phyloP scores from a whole-genome alignment of 371 early-diverging fungal species.

The Nematocida parisii region DNA sequence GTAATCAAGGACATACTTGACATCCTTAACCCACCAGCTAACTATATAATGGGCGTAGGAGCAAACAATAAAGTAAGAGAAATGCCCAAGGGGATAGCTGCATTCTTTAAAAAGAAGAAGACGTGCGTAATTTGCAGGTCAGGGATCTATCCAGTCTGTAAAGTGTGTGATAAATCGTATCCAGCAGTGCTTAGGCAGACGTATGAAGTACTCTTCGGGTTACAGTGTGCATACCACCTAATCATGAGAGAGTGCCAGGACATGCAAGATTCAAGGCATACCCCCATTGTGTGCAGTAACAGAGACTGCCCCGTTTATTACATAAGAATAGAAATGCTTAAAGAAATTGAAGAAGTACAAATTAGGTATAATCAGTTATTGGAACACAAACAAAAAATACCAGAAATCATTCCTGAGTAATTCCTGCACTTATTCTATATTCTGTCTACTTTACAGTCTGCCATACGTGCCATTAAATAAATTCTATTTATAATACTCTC shows the following conservation, averaged over 20 bases:
- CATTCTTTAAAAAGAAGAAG: slow-evolving; percentile 81
- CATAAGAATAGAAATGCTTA: slow-evolving; percentile 93
- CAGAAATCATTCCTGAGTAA: neutral
- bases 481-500: too few relatives aligned
- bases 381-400: neutral
- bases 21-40: slow-evolving; percentile 79
- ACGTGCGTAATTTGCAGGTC: slow-evolving; percentile 89
- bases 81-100: slow-evolving; percentile 72
- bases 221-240: slow-evolving; percentile 77
- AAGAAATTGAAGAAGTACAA: slow-evolving; percentile 79
- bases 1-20: slow-evolving; percentile 84
- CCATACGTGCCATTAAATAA: too few relatives aligned
- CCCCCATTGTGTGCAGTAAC: slow-evolving; percentile 91
- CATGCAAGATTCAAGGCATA: slow-evolving; percentile 89
- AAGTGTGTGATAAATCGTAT: slow-evolving; percentile 72
- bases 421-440: too few relatives aligned
- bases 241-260: slow-evolving; percentile 98
- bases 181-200: slow-evolving; percentile 77
- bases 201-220: slow-evolving; percentile 72
- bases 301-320: slow-evolving; percentile 97
- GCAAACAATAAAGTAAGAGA: slow-evolving; percentile 76
- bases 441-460: too few relatives aligned
- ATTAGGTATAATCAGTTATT: slow-evolving; percentile 70
- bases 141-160: slow-evolving; percentile 76
- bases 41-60: slow-evolving; percentile 76